Base-by-base conservation (phyloP, 2,329 filamentous ascomycete species). In the Aspergillus oerlinghausenensis region DNA sequence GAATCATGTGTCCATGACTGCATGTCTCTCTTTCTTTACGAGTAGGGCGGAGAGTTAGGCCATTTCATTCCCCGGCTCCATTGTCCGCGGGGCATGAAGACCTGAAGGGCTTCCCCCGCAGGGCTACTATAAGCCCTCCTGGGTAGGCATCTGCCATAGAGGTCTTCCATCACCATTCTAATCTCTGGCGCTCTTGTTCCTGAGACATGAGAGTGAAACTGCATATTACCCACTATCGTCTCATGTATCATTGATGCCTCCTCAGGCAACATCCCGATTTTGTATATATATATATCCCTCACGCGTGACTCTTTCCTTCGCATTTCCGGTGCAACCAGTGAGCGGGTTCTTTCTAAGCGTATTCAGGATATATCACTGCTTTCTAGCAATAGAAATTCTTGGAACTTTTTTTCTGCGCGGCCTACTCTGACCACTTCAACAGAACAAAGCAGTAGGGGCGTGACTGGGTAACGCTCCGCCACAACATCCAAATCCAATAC, bases 301-400 rank as follows among this genome's bases (percentile, higher is more conserved):
- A 47, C 9, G n/a, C 8, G 8, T 43, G 19, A 43, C 19, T 11
- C 19, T 21, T 21, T 21, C 21, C 19, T 43, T 43, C 40, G n/a
- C 40, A 43, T 43, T 43, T 43, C 21, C 40, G n/a, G 40, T 43
- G 40, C 40, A 43, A 43, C 17, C 10, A 10, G 40, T n/a, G n/a
- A n/a, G n/a, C 1, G 19, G 40, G 40, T 7, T 7, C 40, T 38
- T 38, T 38, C 14, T 17, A 14, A 17, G 32, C 32, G 6, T 38
- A 38, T 38, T 7, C 4, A 38, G 5, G 32, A 38, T 17, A 38
- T 17, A 38, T 17, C 14, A 38, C 32, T 38, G 14, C 54, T 48
- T 47, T 47, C 26, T 40, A 55, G 35, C 35, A 28, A 49, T 51
- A 48, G 54, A 55, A 51, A 25, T 19, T 14, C 26, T 55, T 43